Evolutionary conservation across 23 red algal species (phyloP).

Genomic region (Rhodosorus marinus): DNA sequence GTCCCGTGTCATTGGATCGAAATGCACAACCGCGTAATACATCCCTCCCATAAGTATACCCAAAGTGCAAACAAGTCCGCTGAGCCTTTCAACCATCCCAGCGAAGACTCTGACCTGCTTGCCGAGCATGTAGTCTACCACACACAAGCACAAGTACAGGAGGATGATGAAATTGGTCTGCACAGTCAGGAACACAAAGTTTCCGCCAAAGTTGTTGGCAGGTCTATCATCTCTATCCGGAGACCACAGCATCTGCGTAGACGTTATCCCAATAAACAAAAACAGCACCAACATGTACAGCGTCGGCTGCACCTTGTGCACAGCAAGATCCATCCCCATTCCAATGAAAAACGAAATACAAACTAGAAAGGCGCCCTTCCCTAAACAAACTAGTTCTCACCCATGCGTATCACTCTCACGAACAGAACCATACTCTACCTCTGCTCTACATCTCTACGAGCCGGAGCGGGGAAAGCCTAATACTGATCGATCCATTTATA

Average conservation of each 20-base stretch:
- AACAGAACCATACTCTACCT: no score
- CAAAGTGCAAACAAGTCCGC: conserved; percentile 6
- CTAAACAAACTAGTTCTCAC: no score
- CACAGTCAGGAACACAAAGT: not conserved
- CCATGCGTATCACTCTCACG: no score
- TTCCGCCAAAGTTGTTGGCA: not conserved
- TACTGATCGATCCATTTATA: no score
- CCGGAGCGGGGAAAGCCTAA: no score
- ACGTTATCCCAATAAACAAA: not conserved
- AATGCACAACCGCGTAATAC: conserved; percentile 50
- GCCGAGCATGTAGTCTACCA: not conserved
- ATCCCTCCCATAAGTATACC: conserved; percentile 17
- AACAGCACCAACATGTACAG: not conserved
- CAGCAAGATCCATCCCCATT: no score
- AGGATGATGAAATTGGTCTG: not conserved
- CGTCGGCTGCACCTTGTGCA: not conserved
- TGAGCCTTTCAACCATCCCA: not conserved
- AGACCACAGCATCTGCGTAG: not conserved
- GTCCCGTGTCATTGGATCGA: conserved; percentile 29
- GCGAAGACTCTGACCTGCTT: not conserved
- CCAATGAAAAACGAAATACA: no score
- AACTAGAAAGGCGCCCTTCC: no score
- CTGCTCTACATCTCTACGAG: no score
- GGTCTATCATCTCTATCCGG: not conserved
- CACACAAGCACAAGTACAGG: not conserved